Evolutionary conservation across 2,329 filamentous ascomycete species (phyloP), one percentile per base, ranked within the genome.

Genomic region (Pyricularia pennisetigena): DNA sequence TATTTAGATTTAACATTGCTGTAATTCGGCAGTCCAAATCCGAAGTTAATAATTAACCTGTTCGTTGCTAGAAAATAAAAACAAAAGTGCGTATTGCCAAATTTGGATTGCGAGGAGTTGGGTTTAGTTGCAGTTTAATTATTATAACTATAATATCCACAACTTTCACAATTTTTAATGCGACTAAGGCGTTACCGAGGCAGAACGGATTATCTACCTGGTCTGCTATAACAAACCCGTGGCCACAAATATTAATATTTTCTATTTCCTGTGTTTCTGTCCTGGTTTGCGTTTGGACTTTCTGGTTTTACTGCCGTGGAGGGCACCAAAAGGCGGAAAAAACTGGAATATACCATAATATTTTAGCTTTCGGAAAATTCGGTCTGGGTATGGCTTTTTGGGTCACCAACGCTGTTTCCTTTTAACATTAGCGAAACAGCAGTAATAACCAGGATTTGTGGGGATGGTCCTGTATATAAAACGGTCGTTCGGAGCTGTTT

Each of bases 381-480:
- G 90, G 95, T 76, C 90, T 97, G 79, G 95, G 90, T 77, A 90
- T 97, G 78, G 80, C 96, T 74, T 92, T 99, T 83, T 99, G 95
- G 95, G 89, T 90, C 68, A 82, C 95, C 41, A 93, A 92, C 35
- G 94, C 94, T 57, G 92, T 89, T 69, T 81, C 97, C 68, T 86
- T 97, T 74, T 93, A 98, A 76, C 86, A 90, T 74, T 88, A 88
- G 69, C 91, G 90, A 77, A 86, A 88, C 74, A 91, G 85, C 75
- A 87, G 86, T 75, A 81, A 87, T 71, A 91, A 91, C 75, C 88
- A 97, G 79, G 95, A 99, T 78, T 87, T 99, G 79, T 99, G 95
- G 95, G 94, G 94, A 69, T 99, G 95, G 95, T 88, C 93, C n/a
- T 99, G 95, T 78, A 90, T 94, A 69, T 86, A 97, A 74, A 98